These are phyloP conservation scores for Drosera capensis DNA, from an alignment of 148 eudicot species.

Conservation along the genomic window DNA sequence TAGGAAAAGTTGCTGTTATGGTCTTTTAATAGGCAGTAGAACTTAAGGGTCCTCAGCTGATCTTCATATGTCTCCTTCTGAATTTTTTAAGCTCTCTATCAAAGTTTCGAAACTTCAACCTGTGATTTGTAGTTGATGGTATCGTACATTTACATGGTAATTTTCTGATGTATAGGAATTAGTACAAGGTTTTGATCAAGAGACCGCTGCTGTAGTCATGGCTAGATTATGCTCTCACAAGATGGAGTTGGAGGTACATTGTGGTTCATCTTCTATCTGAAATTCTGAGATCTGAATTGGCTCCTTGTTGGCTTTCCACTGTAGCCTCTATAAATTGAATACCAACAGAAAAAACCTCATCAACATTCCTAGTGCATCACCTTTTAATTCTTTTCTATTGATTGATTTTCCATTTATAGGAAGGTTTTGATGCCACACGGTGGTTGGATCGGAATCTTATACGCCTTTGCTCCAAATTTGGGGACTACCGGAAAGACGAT, in stretches of 20 bases:
- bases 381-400: background rate
- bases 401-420: conserved; percentile 33
- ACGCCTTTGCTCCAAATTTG: conserved; percentile 84
- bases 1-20: no score
- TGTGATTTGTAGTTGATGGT: no score
- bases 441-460: conserved; percentile 93
- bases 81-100: no score
- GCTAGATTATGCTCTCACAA: conserved; percentile 84
- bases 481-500: conserved; percentile 91
- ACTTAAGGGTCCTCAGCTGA: no score
- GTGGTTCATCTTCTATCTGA: background rate
- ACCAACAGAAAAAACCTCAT: no score
- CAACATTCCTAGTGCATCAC: background rate
- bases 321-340: no score
- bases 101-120: no score
- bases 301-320: background rate
- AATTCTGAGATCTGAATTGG: background rate
- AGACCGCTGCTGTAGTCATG: conserved; percentile 89
- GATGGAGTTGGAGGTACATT: conserved; percentile 88
- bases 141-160: background rate
- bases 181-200: conserved; percentile 95
- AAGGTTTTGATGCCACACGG: conserved; percentile 88
- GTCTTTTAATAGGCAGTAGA: no score
- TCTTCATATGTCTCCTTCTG: no score
- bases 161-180: conserved; percentile 44